Conservation (phyloP, 2,329 filamentous ascomycete genomes). For the Hyphodiscus sp. region DNA sequence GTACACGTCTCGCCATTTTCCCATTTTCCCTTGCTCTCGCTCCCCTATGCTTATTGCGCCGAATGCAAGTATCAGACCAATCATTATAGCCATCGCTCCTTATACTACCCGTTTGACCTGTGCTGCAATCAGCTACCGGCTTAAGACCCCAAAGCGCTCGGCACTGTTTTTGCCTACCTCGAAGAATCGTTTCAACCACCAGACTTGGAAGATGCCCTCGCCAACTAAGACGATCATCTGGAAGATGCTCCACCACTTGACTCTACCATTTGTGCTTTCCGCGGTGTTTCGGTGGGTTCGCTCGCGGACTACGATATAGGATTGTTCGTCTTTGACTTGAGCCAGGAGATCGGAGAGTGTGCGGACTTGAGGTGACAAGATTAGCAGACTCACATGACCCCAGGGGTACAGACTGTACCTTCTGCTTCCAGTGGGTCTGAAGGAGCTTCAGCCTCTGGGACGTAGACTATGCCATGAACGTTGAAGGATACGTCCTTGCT, state of each 20-base stretch:
- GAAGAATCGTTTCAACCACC: constrained; percentile 98
- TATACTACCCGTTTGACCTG: constrained; percentile 60
- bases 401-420: constrained; percentile 45
- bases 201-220: constrained; percentile 96
- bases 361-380: constrained; percentile 55
- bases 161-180: constrained; percentile 50
- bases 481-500: constrained; percentile 99
- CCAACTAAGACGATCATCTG: constrained; percentile 83
- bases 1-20: constrained; percentile 9
- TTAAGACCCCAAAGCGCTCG: constrained; percentile 26
- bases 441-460: constrained; percentile 77
- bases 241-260: constrained; percentile 99
- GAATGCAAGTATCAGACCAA: constrained; percentile 14
- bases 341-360: constrained; percentile 76
- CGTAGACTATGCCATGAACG: constrained; percentile 96
- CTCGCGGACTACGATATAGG: constrained; percentile 92
- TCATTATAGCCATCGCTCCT: constrained; percentile 11
- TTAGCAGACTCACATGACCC: background rate
- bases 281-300: constrained; percentile 96
- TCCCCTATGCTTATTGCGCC: constrained; percentile 19
- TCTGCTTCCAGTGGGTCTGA: constrained; percentile 87
- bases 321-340: constrained; percentile 96
- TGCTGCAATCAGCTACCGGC: constrained; percentile 25
- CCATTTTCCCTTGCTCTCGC: constrained; percentile 5
- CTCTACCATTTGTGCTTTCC: constrained; percentile 92